phyloP scores from a whole-genome alignment of 73 alveolate genomes.

The Tetrahymena elliotti region DNA sequence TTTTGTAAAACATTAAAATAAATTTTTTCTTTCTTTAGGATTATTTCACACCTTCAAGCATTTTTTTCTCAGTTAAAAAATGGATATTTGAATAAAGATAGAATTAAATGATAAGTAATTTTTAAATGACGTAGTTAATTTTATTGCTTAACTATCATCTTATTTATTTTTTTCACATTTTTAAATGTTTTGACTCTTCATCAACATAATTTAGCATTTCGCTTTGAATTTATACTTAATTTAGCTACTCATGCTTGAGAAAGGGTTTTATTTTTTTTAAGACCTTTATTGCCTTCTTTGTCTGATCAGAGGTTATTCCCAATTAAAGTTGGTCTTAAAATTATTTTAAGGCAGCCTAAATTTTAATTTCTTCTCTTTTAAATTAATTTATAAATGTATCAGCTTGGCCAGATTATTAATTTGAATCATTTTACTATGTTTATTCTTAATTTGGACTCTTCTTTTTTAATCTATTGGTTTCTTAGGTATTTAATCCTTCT shows the following conservation, averaged over 20 bases:
- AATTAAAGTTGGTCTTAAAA: not conserved
- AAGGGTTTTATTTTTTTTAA: not conserved
- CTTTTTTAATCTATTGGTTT: not conserved
- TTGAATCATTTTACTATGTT: not conserved
- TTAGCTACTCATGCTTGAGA: not conserved
- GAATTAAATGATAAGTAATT: no score
- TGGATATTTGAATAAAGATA: no score
- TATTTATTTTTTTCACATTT: not conserved
- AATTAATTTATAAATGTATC: not conserved
- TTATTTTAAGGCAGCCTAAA: not conserved
- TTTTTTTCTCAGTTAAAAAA: no score
- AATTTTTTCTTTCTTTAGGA: no score
- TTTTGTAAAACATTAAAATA: no score
- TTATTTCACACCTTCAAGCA: no score
- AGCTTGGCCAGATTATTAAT: not conserved
- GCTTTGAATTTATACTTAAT: not conserved
- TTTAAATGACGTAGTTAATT: no score
- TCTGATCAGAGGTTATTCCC: not conserved
- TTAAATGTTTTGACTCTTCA: not conserved
- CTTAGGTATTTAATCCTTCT: not conserved
- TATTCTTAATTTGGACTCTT: not conserved
- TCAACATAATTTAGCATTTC: not conserved
- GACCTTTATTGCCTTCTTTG: not conserved
- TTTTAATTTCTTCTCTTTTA: not conserved
- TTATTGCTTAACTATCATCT: no score